Percentiles rank a stretch among this genome's conserved stretches.
These are phyloP conservation scores for Colletotrichum noveboracense DNA, from an alignment of 2,329 filamentous ascomycete genomes.

Conservation along the genomic window DNA sequence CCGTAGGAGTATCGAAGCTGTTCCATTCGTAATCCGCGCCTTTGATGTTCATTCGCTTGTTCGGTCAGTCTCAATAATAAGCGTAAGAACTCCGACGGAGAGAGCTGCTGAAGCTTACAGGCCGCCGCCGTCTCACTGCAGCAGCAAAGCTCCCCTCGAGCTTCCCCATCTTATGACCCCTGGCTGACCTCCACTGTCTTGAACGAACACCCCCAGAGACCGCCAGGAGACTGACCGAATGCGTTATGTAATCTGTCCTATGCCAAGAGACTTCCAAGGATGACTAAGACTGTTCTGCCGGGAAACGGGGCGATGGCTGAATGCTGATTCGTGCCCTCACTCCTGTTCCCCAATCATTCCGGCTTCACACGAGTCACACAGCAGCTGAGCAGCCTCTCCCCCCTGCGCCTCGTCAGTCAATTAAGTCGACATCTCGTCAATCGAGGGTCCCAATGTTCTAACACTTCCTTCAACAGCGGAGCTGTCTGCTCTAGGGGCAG, in stretches of 20 bases:
- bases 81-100: neutral
- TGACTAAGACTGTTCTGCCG: conserved; percentile 17
- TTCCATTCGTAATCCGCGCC: neutral
- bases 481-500: conserved; percentile 22
- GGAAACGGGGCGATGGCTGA: conserved; percentile 5
- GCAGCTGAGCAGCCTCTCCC: neutral
- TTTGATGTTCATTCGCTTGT: neutral
- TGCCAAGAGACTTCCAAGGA: conserved; percentile 1
- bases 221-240: neutral
- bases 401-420: neutral
- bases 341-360: conserved; percentile 14
- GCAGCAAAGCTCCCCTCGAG: neutral
- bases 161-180: neutral
- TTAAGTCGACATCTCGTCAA: conserved; percentile 15
- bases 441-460: conserved; percentile 1
- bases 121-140: neutral
- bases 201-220: neutral
- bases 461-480: conserved; percentile 21
- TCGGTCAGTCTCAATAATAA: neutral
- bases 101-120: neutral
- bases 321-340: conserved; percentile 22
- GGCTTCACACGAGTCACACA: conserved; percentile 19
- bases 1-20: neutral
- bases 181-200: neutral
- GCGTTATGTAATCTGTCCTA: conserved; percentile 11